Percentiles rank a stretch among this genome's conserved stretches.
These are phyloP conservation scores for Polytolypa hystricis DNA, from an alignment of 2,329 filamentous ascomycete genomes.

Conservation along the genomic window DNA sequence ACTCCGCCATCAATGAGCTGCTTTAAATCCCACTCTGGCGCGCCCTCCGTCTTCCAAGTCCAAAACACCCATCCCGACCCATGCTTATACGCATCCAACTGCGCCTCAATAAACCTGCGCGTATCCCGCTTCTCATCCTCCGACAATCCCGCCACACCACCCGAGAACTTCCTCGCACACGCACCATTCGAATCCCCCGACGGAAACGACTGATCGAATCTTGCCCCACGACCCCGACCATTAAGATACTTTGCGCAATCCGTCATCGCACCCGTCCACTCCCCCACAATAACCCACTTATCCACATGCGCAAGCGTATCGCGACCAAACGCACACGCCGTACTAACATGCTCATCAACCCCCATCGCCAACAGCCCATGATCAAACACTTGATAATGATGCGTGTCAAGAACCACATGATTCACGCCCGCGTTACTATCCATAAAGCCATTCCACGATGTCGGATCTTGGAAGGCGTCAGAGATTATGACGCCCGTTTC, in stretches of 20 bases:
- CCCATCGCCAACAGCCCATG: slow-evolving; percentile 39
- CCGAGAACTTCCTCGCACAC: slow-evolving; percentile 41
- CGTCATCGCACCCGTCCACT: slow-evolving; percentile 59
- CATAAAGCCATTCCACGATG: slow-evolving; percentile 52
- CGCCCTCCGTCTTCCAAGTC: slow-evolving; percentile 40
- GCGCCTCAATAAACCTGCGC: slow-evolving; percentile 35
- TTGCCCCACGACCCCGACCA: slow-evolving; percentile 48
- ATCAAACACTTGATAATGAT: slow-evolving; percentile 58
- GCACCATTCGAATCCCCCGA: slow-evolving; percentile 40
- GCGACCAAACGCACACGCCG: slow-evolving; percentile 44
- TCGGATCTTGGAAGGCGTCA: slow-evolving; percentile 35
- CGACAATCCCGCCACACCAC: slow-evolving; percentile 36
- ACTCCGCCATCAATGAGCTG: slow-evolving; percentile 32
- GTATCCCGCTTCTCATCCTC: slow-evolving; percentile 26
- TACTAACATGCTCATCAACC: slow-evolving; percentile 42
- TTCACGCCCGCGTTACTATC: slow-evolving; percentile 32
- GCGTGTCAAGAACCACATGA: slow-evolving; percentile 53
- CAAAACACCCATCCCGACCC: slow-evolving; percentile 38
- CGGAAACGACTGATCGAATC: slow-evolving; percentile 45
- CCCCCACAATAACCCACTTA: slow-evolving; percentile 58
- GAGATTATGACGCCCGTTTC: slow-evolving; percentile 44
- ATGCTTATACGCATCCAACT: slow-evolving; percentile 35
- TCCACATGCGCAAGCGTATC: slow-evolving; percentile 42
- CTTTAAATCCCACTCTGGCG: slow-evolving; percentile 40
- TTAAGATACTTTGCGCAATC: slow-evolving; percentile 44